Base-by-base conservation (phyloP, 1,284 basidiomycete genomes). In the Cryptococcus sp. region DNA sequence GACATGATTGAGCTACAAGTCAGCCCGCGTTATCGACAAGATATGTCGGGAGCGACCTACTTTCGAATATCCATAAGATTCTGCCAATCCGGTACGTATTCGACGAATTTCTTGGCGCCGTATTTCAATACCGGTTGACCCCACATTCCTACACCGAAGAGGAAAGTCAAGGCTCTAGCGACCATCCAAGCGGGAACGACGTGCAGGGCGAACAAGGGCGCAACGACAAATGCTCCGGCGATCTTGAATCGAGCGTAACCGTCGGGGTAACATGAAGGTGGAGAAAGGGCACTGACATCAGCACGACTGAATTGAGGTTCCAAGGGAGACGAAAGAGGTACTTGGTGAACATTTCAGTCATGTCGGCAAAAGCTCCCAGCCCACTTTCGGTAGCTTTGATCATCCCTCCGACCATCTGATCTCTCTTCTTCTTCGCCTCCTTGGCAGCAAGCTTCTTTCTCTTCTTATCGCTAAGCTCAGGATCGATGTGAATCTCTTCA, bases 71-170 rank as follows among this genome's bases (percentile, higher is more conserved):
- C 77, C 34, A 81, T 50, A 46, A 67, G 54, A 14, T 61, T 57
- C 53, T 74, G 70, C 80, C 80, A 82, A 16, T 34, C 32, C 1
- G 80, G 81, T 13, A 78, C 70, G 21, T 73, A 64, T 44, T 73
- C 62, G 25, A 78, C 72, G 36, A 82, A 72, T 62, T 72, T 70
- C 49, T 72, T 64, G 9, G 70, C 63, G 16, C 70, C 74, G 3
- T 70, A 67, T 21, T 72, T 69, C 46, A 82, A 64, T 22, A 81
- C 43, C 1, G 80, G 81, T 52, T 80, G 78, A 9, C 77, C 81
- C 64, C 82, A 83, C 60, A 83, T 77, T 1, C 56, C 75, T 37
- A 79, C 69, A 0, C 82, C 82, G 45, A 81, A 61, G 0, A 64
- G 55, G 53, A 82, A 78, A 0, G 78, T 77, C 0, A 72, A 66